Conservation (phyloP, 1,139 yeast species). For the Yamadazyma dushanensis region DNA sequence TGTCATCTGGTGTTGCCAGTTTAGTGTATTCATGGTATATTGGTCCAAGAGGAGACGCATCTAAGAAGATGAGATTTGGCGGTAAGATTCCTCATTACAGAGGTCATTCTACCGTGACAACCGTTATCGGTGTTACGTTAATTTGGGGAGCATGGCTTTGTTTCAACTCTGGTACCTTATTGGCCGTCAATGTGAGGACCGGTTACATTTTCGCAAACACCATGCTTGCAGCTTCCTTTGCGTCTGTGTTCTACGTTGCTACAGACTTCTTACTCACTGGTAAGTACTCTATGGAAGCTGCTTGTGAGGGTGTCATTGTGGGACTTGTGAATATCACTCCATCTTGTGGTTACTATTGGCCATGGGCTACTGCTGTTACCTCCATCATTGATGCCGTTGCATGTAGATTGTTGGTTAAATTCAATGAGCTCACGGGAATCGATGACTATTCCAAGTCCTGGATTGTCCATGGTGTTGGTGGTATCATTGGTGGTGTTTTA, state of each 20-base stretch:
- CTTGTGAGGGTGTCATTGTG: constrained; percentile 91
- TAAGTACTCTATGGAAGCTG: constrained; percentile 91
- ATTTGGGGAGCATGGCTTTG: constrained; percentile 99
- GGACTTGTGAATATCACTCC: constrained; percentile 97
- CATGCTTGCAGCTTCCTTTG: constrained; percentile 91
- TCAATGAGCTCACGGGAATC: constrained; percentile 68
- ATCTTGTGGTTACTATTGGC: constrained; percentile 93
- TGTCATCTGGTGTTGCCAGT: constrained; percentile 91
- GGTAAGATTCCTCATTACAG: constrained; percentile 77
- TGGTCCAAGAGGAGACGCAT: constrained; percentile 87
- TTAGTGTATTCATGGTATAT: constrained; percentile 85
- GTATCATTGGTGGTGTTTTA: constrained; percentile 76
- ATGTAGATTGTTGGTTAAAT: constrained; percentile 80
- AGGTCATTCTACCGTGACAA: constrained; percentile 85
- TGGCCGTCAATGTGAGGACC: constrained; percentile 85
- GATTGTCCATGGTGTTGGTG: constrained; percentile 94
- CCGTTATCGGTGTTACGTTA: constrained; percentile 87
- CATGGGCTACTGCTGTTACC: constrained; percentile 82
- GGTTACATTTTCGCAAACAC: constrained; percentile 93
- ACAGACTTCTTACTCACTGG: constrained; percentile 51
- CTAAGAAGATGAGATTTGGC: constrained; percentile 35
- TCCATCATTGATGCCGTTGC: constrained; percentile 76
- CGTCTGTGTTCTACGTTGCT: constrained; percentile 84
- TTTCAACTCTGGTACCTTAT: constrained; percentile 96
- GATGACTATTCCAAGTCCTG: constrained; percentile 96